These are phyloP conservation scores for Citrullus mucosospermus DNA, from an alignment of 306 rosid genomes.

Conservation along the genomic window DNA sequence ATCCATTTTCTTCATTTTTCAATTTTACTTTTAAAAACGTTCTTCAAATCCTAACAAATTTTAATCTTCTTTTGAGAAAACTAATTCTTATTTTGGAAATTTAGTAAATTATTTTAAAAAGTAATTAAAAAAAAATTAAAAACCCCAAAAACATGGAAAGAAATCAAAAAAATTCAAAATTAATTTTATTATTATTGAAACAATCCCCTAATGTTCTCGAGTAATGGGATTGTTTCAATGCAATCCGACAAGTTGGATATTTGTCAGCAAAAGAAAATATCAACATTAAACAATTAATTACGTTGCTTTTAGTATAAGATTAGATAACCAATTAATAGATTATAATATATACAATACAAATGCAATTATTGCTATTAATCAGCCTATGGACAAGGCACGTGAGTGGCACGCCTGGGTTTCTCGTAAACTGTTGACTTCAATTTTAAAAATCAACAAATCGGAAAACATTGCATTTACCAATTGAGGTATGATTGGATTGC, in stretches of 20 bases:
- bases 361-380: conserved; percentile 3
- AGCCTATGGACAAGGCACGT: background rate
- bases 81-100: background rate
- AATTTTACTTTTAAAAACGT: background rate
- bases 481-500: conserved; percentile 2
- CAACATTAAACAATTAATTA: conserved; percentile 2
- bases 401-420: background rate
- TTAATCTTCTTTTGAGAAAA: background rate
- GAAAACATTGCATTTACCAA: conserved; percentile 2
- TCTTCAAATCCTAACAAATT: background rate
- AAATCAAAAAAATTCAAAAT: background rate
- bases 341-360: background rate
- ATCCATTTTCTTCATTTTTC: background rate
- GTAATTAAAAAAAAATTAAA: background rate
- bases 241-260: background rate
- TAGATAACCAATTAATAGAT: background rate
- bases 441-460: background rate
- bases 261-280: background rate
- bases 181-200: background rate
- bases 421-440: conserved; percentile 5
- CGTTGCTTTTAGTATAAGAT: background rate
- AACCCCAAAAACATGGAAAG: background rate
- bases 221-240: background rate
- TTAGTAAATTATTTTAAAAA: background rate
- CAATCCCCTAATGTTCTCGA: background rate